These are phyloP conservation scores for Blastobotrys peoriensis DNA, from an alignment of 805 yeast genomes.

Conservation along the genomic window DNA sequence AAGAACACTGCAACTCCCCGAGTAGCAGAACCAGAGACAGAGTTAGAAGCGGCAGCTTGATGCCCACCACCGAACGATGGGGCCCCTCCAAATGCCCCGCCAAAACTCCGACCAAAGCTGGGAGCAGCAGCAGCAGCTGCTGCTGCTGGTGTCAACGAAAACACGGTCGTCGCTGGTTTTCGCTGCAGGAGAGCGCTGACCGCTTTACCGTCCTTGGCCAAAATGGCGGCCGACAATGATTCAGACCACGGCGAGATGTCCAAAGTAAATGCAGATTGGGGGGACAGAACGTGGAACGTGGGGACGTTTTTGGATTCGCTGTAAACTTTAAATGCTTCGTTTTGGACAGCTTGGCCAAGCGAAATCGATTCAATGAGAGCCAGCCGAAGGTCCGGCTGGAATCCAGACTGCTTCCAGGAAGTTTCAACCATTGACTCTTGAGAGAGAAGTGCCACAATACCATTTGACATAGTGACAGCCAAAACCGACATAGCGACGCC, in stretches of 20 bases:
- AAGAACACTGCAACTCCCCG: not conserved
- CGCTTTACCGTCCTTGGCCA: slow-evolving; percentile 6
- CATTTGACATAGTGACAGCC: slow-evolving; percentile 17
- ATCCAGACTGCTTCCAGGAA: slow-evolving; percentile 4
- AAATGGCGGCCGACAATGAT: slow-evolving; percentile 14
- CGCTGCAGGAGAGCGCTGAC: slow-evolving; percentile 6
- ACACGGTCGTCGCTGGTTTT: slow-evolving; percentile 1
- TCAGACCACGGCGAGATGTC: slow-evolving; percentile 12
- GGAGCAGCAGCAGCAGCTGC: not conserved
- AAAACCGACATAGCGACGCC: slow-evolving; percentile 18
- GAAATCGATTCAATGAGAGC: slow-evolving; percentile 8
- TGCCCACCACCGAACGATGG: no score
- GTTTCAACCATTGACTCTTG: slow-evolving; percentile 15
- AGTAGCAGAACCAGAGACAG: no score
- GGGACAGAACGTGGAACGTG: not conserved
- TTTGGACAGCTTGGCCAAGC: not conserved
- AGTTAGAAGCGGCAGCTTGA: no score
- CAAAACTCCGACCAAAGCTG: no score
- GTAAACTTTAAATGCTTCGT: not conserved
- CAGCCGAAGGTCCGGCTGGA: slow-evolving; percentile 4
- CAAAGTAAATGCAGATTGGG: not conserved
- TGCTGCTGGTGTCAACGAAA: not conserved
- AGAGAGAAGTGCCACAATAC: slow-evolving; percentile 21
- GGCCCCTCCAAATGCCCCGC: no score
- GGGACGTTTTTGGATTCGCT: not conserved